Conservation (phyloP, 495 filamentous ascomycete genomes). For the Pseudoneurospora amorphoporcata region DNA sequence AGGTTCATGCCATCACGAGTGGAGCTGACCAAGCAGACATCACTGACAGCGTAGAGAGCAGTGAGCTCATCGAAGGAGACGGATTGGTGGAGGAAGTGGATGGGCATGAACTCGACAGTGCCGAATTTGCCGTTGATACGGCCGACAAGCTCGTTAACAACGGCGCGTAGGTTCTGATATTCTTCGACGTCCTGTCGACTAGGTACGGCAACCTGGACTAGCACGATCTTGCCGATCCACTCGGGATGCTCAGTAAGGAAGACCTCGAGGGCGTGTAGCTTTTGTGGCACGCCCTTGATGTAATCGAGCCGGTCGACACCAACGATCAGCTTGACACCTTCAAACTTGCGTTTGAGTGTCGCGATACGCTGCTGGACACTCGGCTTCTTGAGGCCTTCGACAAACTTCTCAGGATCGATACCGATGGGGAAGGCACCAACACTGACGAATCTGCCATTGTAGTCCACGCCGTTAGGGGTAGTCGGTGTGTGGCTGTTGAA, state of each 20-base stretch:
- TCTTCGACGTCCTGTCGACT: constrained; percentile 90
- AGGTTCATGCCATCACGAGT: constrained; percentile 97
- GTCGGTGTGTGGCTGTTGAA: constrained; percentile 55
- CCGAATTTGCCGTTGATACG: constrained; percentile 90
- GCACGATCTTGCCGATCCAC: constrained; percentile 79
- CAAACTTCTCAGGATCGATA: constrained; percentile 93
- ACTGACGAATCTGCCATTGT: constrained; percentile 58
- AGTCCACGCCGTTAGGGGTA: constrained; percentile 75
- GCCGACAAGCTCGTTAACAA: constrained; percentile 85
- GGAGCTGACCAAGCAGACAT: constrained; percentile 81
- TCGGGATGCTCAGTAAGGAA: constrained; percentile 90
- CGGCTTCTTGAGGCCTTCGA: constrained; percentile 69
- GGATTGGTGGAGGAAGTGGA: constrained; percentile 89
- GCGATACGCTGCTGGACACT: constrained; percentile 72
- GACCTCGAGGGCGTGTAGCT: constrained; percentile 80
- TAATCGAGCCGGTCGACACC: constrained; percentile 91
- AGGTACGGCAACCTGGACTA: constrained; percentile 90
- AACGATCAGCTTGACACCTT: constrained; percentile 80
- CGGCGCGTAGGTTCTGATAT: constrained; percentile 82
- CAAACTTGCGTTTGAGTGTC: constrained; percentile 67
- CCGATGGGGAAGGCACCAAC: constrained; percentile 86
- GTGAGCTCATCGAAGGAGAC: constrained; percentile 85
- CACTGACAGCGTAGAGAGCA: constrained; percentile 80
- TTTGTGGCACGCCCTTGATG: constrained; percentile 94
- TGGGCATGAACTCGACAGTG: constrained; percentile 85